Conservation (phyloP, 108 stramenopile species). For the Cyclotella choctawhatcheeana region DNA sequence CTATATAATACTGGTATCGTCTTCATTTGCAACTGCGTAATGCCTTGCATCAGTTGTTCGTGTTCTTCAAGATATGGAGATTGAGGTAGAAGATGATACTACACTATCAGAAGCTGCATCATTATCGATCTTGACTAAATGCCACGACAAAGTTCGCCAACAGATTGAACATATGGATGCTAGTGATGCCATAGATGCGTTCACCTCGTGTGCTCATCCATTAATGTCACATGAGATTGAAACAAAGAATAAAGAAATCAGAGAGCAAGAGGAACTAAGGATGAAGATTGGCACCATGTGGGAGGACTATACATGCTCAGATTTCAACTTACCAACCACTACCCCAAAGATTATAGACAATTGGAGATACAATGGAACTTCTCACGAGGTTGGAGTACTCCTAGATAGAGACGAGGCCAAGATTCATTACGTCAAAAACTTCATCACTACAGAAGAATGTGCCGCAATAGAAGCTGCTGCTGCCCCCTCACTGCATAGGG, state of each 20-base stretch:
- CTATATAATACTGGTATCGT: not conserved
- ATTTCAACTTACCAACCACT: slow-evolving; percentile 57
- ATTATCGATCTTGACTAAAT: slow-evolving; percentile 20
- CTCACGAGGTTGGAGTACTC: slow-evolving; percentile 50
- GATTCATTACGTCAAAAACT: slow-evolving; percentile 79
- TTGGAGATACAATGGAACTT: slow-evolving; percentile 41
- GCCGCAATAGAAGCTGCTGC: slow-evolving; percentile 69
- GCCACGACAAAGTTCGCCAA: slow-evolving; percentile 26
- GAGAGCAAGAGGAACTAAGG: slow-evolving; percentile 43
- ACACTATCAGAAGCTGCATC: slow-evolving; percentile 15
- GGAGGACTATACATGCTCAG: slow-evolving; percentile 85
- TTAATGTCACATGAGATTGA: slow-evolving; percentile 46
- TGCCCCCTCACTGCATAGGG: slow-evolving; percentile 62
- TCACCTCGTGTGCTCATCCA: slow-evolving; percentile 31
- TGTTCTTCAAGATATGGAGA: slow-evolving; percentile 41
- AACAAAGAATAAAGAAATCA: slow-evolving; percentile 59
- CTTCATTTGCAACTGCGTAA: not conserved
- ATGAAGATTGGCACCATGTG: slow-evolving; percentile 39
- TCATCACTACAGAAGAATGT: slow-evolving; percentile 87
- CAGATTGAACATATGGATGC: slow-evolving; percentile 14
- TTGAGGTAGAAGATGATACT: slow-evolving; percentile 40
- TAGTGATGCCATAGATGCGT: slow-evolving; percentile 31
- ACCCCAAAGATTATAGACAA: slow-evolving; percentile 37
- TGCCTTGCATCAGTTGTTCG: slow-evolving; percentile 27
- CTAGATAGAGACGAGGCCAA: slow-evolving; percentile 67